These are phyloP conservation scores for Aspergillus latus DNA, from an alignment of 2,329 filamentous ascomycete genomes.

Conservation along the genomic window DNA sequence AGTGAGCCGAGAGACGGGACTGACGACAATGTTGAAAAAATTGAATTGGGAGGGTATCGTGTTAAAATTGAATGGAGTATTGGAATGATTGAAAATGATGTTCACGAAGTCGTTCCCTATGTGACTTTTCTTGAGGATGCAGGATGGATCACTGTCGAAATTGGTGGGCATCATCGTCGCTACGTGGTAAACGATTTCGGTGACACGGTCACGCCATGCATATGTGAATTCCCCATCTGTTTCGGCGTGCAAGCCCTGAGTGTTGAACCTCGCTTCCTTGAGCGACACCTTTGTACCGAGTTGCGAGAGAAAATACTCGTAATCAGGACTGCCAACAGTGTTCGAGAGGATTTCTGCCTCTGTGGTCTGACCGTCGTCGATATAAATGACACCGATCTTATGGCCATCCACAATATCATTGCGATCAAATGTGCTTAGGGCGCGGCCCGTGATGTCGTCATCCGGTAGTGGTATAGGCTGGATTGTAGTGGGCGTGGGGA, in stretches of 20 bases:
- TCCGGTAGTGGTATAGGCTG: constrained; percentile 77
- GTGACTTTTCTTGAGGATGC: constrained; percentile 84
- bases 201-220: constrained; percentile 92
- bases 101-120: constrained; percentile 98
- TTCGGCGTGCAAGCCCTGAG: constrained; percentile 83
- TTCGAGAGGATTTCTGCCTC: constrained; percentile 87
- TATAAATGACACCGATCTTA: constrained; percentile 92
- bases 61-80: constrained; percentile 82
- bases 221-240: constrained; percentile 84
- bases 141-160: constrained; percentile 70
- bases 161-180: constrained; percentile 97
- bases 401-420: constrained; percentile 90
- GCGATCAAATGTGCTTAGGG: constrained; percentile 78
- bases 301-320: constrained; percentile 77
- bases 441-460: constrained; percentile 68
- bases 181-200: constrained; percentile 93
- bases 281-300: constrained; percentile 80
- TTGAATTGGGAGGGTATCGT: constrained; percentile 96
- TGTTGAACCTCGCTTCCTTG: constrained; percentile 83
- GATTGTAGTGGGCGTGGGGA: constrained; percentile 49
- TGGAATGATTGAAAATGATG: constrained; percentile 96
- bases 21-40: constrained; percentile 94
- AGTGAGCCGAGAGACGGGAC: constrained; percentile 61
- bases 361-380: constrained; percentile 78
- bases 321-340: constrained; percentile 80